phyloP scores from a whole-genome alignment of 2,329 filamentous ascomycete genomes.

The Colletotrichum scovillei region DNA sequence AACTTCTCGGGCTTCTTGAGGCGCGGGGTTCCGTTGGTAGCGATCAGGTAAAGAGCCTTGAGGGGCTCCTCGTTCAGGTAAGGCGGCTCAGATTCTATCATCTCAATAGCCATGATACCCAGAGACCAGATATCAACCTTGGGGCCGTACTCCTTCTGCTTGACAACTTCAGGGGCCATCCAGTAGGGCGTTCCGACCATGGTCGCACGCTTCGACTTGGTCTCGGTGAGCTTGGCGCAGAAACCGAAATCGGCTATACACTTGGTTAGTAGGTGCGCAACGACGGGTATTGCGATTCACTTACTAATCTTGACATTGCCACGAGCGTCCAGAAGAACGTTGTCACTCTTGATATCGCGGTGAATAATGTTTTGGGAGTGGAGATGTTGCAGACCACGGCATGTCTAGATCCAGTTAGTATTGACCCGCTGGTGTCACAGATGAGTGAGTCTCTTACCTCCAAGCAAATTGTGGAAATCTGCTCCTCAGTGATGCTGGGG shows the following conservation, averaged over 20 bases:
- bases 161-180: slow-evolving; percentile 99
- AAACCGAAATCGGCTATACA: slow-evolving; percentile 95
- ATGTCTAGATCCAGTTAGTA: slow-evolving; percentile 73
- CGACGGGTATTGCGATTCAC: slow-evolving; percentile 51
- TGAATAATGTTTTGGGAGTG: slow-evolving; percentile 98
- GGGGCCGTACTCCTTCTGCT: slow-evolving; percentile 98
- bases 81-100: slow-evolving; percentile 98
- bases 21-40: slow-evolving; percentile 95
- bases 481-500: slow-evolving; percentile 90
- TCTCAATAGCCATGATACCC: slow-evolving; percentile 99
- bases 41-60: slow-evolving; percentile 96
- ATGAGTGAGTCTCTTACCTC: slow-evolving; percentile 73
- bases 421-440: background rate
- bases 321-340: slow-evolving; percentile 91
- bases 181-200: slow-evolving; percentile 99
- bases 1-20: slow-evolving; percentile 99
- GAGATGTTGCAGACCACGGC: slow-evolving; percentile 92
- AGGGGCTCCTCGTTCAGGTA: slow-evolving; percentile 98
- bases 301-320: slow-evolving; percentile 98
- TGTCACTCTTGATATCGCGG: slow-evolving; percentile 99
- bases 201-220: slow-evolving; percentile 95
- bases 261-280: slow-evolving; percentile 45
- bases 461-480: slow-evolving; percentile 96
- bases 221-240: slow-evolving; percentile 97
- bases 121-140: slow-evolving; percentile 99